Base-by-base conservation (phyloP, 768 basidiomycete species). In the Sistotremastrum suecicum region DNA sequence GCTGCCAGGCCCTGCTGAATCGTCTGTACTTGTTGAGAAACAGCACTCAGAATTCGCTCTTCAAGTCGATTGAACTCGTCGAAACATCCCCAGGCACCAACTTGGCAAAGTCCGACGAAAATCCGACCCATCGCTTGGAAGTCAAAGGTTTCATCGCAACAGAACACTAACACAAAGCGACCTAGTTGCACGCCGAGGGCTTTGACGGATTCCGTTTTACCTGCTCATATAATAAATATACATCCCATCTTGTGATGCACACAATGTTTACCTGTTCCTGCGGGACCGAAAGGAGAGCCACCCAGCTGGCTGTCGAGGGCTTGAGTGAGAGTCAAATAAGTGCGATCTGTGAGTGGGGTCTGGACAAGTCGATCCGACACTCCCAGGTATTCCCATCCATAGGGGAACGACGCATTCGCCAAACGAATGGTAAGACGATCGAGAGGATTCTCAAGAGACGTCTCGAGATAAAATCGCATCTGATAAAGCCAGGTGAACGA, bases 71-170 rank as follows among this genome's bases (percentile, higher is more conserved):
- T 99, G 69, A 95, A 94, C 64, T 95, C 91, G 59, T 95, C 91
- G 63, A 92, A 91, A 58, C 87, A 92, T 8, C 95, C 95, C 95
- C 95, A 99, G 0, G 95, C 95, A 33, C 95, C 95, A 34, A 98
- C 95, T 70, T 95, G 92, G 65, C 95, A 99, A 9, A 99, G 75
- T 43, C 95, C 95, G 55, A 98, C 81, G 60, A 99, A 99, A 54
- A 99, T 98, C 51, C 95, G 86, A 51, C 95, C 95, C 95, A 99
- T 98, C 1, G 95, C 95, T 60, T 98, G 92, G 71, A 98, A 98
- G 63, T 99, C 95, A 63, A 99, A 98, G 0, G 88, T 95, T 62
- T 99, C 95, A 63, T 99, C 95, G 58, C 95, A 99, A 60, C 95
- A 98, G 68, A 99, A 99, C n/a, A 99, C 95, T 41, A 99, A 72